Percentiles rank a stretch among this genome's conserved stretches.
Evolutionary conservation across 2,329 filamentous ascomycete genomes (phyloP).

Genomic region (Hymenoscyphus albidus): DNA sequence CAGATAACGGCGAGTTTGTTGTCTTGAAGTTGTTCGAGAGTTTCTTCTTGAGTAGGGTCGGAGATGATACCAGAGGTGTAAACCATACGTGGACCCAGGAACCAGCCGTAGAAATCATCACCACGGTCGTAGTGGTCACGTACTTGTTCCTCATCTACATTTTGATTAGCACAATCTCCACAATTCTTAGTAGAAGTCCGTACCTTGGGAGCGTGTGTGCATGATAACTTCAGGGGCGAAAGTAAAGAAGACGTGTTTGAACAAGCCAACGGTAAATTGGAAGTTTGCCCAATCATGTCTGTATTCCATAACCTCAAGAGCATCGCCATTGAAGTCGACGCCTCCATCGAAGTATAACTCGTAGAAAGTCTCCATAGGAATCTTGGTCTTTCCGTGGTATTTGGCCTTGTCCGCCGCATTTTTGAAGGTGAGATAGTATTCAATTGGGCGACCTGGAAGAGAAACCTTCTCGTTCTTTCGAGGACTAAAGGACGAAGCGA

Average conservation of each 20-base stretch:
- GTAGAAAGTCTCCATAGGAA: conserved; percentile 89
- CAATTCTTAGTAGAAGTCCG: conserved; percentile 18
- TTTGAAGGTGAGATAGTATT: conserved; percentile 86
- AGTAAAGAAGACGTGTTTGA: conserved; percentile 82
- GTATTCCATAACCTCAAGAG: conserved; percentile 84
- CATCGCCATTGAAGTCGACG: conserved; percentile 93
- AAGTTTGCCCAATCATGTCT: conserved; percentile 97
- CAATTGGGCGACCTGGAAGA: conserved; percentile 79
- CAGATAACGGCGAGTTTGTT: conserved; percentile 95
- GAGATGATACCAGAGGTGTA: conserved; percentile 95
- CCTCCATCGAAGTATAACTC: conserved; percentile 97
- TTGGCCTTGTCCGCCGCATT: conserved; percentile 54
- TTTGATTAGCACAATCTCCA: conserved; percentile 29
- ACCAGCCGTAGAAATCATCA: conserved; percentile 98
- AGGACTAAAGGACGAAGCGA: conserved; percentile 75
- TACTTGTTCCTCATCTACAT: conserved; percentile 88
- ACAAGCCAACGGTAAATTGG: conserved; percentile 79
- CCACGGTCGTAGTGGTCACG: conserved; percentile 97
- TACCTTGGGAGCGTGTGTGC: conserved; percentile 85
- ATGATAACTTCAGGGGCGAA: conserved; percentile 89
- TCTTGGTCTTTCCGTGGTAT: conserved; percentile 75
- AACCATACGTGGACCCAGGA: conserved; percentile 97
- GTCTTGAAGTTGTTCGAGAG: conserved; percentile 91
- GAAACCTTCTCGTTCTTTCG: conserved; percentile 91
- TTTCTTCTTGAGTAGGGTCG: conserved; percentile 82